Evolutionary conservation across 1,284 basidiomycete species (phyloP).

Genomic region (Agroathelia rolfsii): DNA sequence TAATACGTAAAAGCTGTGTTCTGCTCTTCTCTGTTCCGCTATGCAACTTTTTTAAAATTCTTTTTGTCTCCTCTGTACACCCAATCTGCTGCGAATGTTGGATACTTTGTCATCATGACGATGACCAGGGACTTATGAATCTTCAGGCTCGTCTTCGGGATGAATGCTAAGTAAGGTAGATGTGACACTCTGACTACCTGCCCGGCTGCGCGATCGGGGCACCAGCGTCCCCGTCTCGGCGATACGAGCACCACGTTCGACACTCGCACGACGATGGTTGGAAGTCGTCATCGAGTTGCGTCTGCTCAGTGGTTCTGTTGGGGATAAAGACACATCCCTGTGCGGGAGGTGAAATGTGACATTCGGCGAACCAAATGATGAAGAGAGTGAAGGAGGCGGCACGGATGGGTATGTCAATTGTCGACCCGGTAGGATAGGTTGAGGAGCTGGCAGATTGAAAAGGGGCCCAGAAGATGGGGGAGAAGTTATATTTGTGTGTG

Average conservation of each 20-base stretch:
- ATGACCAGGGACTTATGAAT: no score
- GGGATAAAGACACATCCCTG: constrained; percentile 34
- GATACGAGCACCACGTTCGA: constrained; percentile 20
- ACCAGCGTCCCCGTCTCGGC: constrained; percentile 34
- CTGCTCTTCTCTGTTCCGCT: no score
- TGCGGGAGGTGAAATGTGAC: constrained; percentile 36
- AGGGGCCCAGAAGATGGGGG: constrained; percentile 52
- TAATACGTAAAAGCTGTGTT: no score
- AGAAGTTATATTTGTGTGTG: constrained; percentile 52
- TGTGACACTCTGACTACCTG: constrained; percentile 28
- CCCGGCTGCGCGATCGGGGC: constrained; percentile 33
- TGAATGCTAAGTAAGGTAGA: neutral
- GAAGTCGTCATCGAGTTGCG: constrained; percentile 37
- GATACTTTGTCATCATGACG: no score
- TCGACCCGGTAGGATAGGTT: constrained; percentile 19
- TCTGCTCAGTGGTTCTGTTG: constrained; percentile 40
- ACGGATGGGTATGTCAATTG: constrained; percentile 53
- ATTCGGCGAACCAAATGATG: constrained; percentile 55
- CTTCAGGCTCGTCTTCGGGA: no score
- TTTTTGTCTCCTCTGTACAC: no score
- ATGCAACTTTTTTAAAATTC: no score
- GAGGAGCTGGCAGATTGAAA: constrained; percentile 25
- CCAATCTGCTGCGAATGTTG: no score
- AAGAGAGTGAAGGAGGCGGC: constrained; percentile 57
- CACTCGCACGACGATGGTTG: constrained; percentile 19